These are phyloP conservation scores for Zea mays DNA, from an alignment of 176 grass and related monocot genomes.

Conservation along the genomic window Zm-B73-REFERENCE-NAM-5.0 NC_050100.1:221976001-221976500, in stretches of 20 bases:
- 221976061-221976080: not conserved
- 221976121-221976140: conserved; percentile 17
- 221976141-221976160: conserved; percentile 10
- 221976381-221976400: not conserved
- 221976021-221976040: conserved; percentile 3
- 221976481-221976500: not conserved
- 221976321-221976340: not conserved
- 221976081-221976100: not conserved
- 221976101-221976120: conserved; percentile 23
- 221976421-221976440: not conserved
- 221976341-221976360: not conserved
- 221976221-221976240: not conserved
- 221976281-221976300: not conserved
- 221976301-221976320: not conserved
- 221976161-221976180: conserved; percentile 33
- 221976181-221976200: not conserved
- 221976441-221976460: not conserved
- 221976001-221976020: not conserved
- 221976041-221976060: not conserved
- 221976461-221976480: not conserved
- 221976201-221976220: conserved; percentile 51
- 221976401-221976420: not conserved
- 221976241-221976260: conserved; percentile 8
- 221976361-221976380: not conserved
- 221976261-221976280: conserved; percentile 1